Evolutionary conservation across 2,329 filamentous ascomycete genomes (phyloP), one percentile per base, ranked within the genome.

Genomic region (Teratosphaeriaceae sp.): DNA sequence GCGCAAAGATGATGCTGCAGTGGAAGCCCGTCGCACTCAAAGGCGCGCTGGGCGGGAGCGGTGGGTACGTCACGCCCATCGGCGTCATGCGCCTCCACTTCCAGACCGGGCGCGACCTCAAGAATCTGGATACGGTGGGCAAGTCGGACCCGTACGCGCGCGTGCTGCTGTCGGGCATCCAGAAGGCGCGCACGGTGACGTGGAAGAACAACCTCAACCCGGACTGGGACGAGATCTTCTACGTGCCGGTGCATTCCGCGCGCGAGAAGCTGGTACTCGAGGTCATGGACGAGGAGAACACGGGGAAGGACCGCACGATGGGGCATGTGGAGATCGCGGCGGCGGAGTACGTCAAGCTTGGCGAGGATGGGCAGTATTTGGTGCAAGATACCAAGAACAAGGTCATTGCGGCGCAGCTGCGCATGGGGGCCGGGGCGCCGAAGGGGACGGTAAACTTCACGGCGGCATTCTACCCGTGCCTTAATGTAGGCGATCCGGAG

Each of bases 131-230:
- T 66, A 87, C 88, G 2, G 79, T 98, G 65, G 92, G 92, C 66
- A 97, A 97, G 67, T 97, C 92, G 1, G 94, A 98, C 64, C 88
- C 92, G 0, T 98, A 98, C 57, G 86, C 82, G 18, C 83, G 90
- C 31, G 84, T 97, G 1, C 67, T 96, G 41, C 75, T 96, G 6
- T 95, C 89, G 37, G 90, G 92, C 35, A 81, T 97, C 44, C 84
- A 92, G 61, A 94, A 90, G 65, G 88, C 79, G 8, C 81, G 89
- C 45, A 97, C 92, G 2, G 92, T 98, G 39, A 97, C 90, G 0
- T 95, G 92, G 72, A 82, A 88, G 62, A 98, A 95, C 67, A 94
- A 96, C 49, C 79, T 98, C 45, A 88, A 94, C 61, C 92, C 92
- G 2, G 85, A 92, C 41, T 98, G 86, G 82, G 88, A 98, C 58